These are phyloP conservation scores for Fraxinus xanthoxyloides DNA, from an alignment of 305 asterid genomes.

Conservation along the genomic window DNA sequence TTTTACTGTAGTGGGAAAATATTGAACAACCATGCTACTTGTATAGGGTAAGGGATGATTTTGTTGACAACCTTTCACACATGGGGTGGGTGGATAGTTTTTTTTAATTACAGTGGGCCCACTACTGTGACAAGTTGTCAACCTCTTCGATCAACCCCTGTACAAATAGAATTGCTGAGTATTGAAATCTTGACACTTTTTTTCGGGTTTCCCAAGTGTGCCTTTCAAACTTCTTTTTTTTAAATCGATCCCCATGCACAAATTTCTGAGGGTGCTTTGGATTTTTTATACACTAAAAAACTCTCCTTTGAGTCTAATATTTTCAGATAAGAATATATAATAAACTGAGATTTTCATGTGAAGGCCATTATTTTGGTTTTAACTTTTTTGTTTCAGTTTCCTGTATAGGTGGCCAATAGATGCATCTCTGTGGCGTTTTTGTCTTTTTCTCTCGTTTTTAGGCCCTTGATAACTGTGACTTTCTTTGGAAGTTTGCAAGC, in stretches of 20 bases:
- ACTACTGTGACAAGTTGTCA: too few species aligned
- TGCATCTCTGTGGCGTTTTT: constrained; percentile 28
- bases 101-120: too few species aligned
- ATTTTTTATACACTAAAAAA: background rate
- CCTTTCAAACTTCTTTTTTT: background rate
- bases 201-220: background rate
- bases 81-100: too few species aligned
- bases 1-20: background rate
- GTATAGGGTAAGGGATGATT: too few species aligned
- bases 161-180: background rate
- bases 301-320: constrained; percentile 9
- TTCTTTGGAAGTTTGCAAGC: constrained; percentile 36
- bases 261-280: constrained; percentile 23
- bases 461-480: constrained; percentile 47
- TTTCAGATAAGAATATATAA: background rate
- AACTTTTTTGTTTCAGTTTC: constrained; percentile 6
- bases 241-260: background rate
- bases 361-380: constrained; percentile 16
- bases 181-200: constrained; percentile 18
- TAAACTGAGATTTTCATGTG: constrained; percentile 26
- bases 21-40: background rate
- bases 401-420: constrained; percentile 26
- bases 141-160: too few species aligned
- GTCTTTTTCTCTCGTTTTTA: constrained; percentile 35
- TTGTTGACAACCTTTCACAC: too few species aligned